phyloP scores from a whole-genome alignment of 768 basidiomycete species.

The Gloeophyllum trabeum region DNA sequence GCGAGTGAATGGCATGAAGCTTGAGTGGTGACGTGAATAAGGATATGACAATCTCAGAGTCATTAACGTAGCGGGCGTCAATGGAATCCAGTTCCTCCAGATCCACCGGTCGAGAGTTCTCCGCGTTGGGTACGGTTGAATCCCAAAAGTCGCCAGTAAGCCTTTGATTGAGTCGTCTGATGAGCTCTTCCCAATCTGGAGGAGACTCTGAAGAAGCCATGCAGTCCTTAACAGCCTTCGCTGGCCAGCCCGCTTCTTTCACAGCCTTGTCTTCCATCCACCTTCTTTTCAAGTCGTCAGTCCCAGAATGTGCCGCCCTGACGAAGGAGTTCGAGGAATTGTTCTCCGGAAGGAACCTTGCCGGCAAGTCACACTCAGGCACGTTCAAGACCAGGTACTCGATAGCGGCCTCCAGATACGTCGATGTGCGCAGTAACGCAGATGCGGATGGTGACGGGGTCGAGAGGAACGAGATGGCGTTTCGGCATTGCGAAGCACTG shows the following conservation, averaged over 20 bases:
- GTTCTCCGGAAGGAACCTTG: constrained; percentile 49
- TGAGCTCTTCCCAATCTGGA: constrained; percentile 41
- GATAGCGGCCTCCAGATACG: constrained; percentile 67
- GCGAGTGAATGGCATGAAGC: constrained; percentile 54
- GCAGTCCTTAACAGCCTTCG: constrained; percentile 52
- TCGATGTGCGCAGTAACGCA: constrained; percentile 45
- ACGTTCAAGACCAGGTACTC: constrained; percentile 77
- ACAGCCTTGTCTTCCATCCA: constrained; percentile 76
- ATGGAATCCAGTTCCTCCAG: constrained; percentile 21
- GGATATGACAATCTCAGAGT: constrained; percentile 44
- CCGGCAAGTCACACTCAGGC: constrained; percentile 82
- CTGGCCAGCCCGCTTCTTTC: constrained; percentile 79
- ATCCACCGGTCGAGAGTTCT: constrained; percentile 26
- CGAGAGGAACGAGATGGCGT: constrained; percentile 45
- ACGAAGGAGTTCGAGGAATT: constrained; percentile 66
- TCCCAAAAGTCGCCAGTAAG: constrained; percentile 35
- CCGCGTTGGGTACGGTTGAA: constrained; percentile 7
- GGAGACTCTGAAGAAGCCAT: constrained; percentile 23
- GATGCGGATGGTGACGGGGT: constrained; percentile 45
- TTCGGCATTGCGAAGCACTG: constrained; percentile 36
- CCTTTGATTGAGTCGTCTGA: constrained; percentile 40
- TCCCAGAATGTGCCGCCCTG: constrained; percentile 50
- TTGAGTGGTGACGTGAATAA: constrained; percentile 53
- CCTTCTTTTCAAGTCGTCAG: constrained; percentile 52
- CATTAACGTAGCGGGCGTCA: constrained; percentile 36